Conservation (phyloP, 306 rosid genomes). For the Ormosia semicastrata region DNA sequence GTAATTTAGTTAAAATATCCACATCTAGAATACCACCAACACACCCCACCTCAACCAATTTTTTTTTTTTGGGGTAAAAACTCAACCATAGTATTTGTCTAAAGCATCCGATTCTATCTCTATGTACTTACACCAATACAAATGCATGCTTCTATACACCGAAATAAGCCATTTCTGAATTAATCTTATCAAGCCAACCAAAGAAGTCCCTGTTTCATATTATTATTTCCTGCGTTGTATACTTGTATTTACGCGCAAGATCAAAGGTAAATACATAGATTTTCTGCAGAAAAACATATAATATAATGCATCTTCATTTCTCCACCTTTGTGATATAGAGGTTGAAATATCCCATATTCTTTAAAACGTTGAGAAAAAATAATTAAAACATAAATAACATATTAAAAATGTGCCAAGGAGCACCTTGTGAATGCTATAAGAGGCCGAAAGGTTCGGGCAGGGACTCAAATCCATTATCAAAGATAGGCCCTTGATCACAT, state of each 20-base stretch:
- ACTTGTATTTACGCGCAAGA: not conserved
- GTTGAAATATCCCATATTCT: slow-evolving; percentile 36
- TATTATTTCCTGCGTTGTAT: not conserved
- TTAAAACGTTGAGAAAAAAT: slow-evolving; percentile 15
- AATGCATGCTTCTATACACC: not conserved
- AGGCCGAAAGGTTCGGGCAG: slow-evolving; percentile 80
- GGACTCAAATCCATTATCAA: slow-evolving; percentile 68
- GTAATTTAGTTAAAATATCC: no score
- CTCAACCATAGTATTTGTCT: no score
- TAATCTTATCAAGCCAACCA: no score
- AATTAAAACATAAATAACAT: not conserved
- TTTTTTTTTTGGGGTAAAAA: no score
- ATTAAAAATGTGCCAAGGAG: slow-evolving; percentile 23
- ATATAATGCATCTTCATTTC: no score
- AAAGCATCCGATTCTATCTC: no score
- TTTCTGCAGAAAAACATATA: no score
- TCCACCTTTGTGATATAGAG: no score
- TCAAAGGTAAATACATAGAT: no score
- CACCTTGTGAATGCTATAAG: slow-evolving; percentile 42
- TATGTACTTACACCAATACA: no score
- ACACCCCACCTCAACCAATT: no score
- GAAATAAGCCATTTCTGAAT: not conserved
- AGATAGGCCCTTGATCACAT: slow-evolving; percentile 58
- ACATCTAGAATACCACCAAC: no score
- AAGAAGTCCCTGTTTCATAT: not conserved